A percentile compares a stretch with the other conserved stretches of the same genome.
Evolutionary conservation across 208 protist genomes (phyloP).

Genomic region (Crithidia brevicula): DNA sequence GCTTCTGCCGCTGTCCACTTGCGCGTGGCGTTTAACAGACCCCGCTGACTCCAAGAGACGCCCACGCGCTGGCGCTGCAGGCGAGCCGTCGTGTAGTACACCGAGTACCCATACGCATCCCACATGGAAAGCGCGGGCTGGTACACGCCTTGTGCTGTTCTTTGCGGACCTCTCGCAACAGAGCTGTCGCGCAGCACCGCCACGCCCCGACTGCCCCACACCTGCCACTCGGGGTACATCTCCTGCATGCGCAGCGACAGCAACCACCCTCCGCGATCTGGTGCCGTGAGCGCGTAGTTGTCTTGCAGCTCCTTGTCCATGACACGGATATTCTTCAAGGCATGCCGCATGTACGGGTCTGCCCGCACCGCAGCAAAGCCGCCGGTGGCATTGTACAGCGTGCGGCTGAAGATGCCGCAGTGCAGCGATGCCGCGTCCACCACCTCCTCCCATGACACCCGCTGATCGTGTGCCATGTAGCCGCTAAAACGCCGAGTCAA

Average conservation of each 20-base stretch:
- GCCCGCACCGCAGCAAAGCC: slow-evolving; percentile 18
- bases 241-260: slow-evolving; percentile 27
- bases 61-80: slow-evolving; percentile 22
- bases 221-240: slow-evolving; percentile 32
- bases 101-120: neutral
- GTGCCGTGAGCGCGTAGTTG: slow-evolving; percentile 1
- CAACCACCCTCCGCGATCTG: slow-evolving; percentile 35
- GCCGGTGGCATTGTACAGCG: slow-evolving; percentile 29
- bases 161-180: too few species aligned
- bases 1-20: neutral
- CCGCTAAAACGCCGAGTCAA: slow-evolving; percentile 28
- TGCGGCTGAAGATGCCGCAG: slow-evolving; percentile 34
- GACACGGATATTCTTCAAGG: neutral
- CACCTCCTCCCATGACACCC: slow-evolving; percentile 28
- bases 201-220: slow-evolving; percentile 29
- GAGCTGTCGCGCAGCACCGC: slow-evolving; percentile 28
- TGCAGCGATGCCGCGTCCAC: slow-evolving; percentile 36
- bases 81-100: neutral
- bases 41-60: neutral
- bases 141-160: too few species aligned
- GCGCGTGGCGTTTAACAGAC: neutral
- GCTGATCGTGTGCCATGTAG: slow-evolving; percentile 26
- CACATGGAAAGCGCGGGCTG: neutral
- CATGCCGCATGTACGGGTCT: neutral
- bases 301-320: neutral